Evolutionary conservation across 805 yeast genomes (phyloP).

Genomic region (Priceomyces fermenticarens): DNA sequence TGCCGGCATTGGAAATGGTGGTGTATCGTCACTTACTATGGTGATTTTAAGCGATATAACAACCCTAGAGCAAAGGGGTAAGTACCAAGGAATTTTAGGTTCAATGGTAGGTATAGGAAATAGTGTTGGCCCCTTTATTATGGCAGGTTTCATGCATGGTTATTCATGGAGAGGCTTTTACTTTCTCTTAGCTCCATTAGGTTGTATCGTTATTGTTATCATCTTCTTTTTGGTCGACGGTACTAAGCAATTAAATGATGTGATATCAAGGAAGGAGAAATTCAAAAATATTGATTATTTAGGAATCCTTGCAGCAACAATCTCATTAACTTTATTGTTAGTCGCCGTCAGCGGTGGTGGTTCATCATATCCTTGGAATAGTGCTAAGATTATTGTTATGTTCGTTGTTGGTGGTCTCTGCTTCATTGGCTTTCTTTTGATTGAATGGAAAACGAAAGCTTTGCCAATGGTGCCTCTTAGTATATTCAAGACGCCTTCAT

Average conservation of each 20-base stretch:
- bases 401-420: conserved; percentile 30
- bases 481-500: conserved; percentile 18
- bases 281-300: conserved; percentile 48
- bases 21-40: conserved; percentile 49
- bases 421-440: conserved; percentile 16
- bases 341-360: conserved; percentile 67
- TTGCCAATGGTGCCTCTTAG: conserved; percentile 32
- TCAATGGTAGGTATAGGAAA: conserved; percentile 50
- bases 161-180: conserved; percentile 56
- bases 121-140: conserved; percentile 54
- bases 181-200: conserved; percentile 44
- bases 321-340: conserved; percentile 47
- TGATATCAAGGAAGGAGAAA: conserved; percentile 32
- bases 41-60: conserved; percentile 54
- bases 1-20: conserved; percentile 58
- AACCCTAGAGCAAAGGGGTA: conserved; percentile 51
- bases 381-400: conserved; percentile 31
- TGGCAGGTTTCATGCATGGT: conserved; percentile 46
- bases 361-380: conserved; percentile 53
- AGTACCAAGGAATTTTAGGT: conserved; percentile 56
- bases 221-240: conserved; percentile 33
- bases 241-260: conserved; percentile 12
- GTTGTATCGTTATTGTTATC: conserved; percentile 26
- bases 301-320: conserved; percentile 46
- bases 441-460: conserved; percentile 27